Evolutionary conservation across 441 rosid species (phyloP).

Genomic region (Jatropha podagrica): DNA sequence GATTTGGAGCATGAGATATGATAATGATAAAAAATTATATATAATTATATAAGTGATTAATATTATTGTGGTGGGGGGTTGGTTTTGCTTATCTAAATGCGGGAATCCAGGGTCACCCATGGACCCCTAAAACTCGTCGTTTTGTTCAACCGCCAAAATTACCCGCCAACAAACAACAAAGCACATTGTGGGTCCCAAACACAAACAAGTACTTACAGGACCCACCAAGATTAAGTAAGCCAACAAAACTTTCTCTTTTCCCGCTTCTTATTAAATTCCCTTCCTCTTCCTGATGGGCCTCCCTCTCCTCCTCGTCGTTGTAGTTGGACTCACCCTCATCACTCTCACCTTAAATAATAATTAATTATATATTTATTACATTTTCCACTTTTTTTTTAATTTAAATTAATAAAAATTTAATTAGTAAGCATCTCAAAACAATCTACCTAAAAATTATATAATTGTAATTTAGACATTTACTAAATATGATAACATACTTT

Average conservation of each 20-base stretch:
- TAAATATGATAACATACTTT: neutral
- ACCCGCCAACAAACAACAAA: conserved; percentile 30
- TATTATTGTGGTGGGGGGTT: neutral
- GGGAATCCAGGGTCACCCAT: neutral
- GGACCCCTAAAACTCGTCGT: conserved; percentile 24
- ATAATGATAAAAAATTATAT: no score
- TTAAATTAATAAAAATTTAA: neutral
- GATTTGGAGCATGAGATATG: no score
- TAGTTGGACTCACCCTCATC: conserved; percentile 1
- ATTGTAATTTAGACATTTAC: neutral
- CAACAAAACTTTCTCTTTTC: conserved; percentile 12
- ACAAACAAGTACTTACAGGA: neutral
- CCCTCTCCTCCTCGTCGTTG: conserved; percentile 11
- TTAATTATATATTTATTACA: neutral
- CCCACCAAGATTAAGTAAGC: conserved; percentile 13
- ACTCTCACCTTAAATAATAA: conserved; percentile 17
- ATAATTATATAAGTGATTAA: no score
- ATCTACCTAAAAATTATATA: neutral
- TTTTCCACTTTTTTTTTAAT: neutral
- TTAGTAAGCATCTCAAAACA: neutral
- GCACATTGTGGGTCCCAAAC: conserved; percentile 21
- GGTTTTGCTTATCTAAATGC: neutral
- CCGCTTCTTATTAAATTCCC: conserved; percentile 27
- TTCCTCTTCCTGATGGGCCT: conserved; percentile 17
- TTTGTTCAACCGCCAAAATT: conserved; percentile 43